These are phyloP conservation scores for Colletotrichum caudatum DNA, from an alignment of 2,329 filamentous ascomycete genomes.

Conservation along the genomic window DNA sequence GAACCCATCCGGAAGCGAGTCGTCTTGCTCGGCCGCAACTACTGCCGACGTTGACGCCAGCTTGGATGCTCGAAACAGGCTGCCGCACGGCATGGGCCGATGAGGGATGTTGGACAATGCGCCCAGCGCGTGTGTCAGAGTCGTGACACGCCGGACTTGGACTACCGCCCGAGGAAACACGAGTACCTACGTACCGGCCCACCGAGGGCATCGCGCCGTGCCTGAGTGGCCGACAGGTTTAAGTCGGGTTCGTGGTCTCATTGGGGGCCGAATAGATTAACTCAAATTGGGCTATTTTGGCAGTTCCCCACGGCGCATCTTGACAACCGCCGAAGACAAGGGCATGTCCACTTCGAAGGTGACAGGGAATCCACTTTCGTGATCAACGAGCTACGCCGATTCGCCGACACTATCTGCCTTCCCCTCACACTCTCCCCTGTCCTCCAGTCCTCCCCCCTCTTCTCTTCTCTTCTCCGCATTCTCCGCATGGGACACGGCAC, in stretches of 20 bases:
- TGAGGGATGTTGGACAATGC: slow-evolving; percentile 3
- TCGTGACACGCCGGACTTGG: not conserved
- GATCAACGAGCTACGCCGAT: slow-evolving; percentile 14
- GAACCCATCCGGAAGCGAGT: not conserved
- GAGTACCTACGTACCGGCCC: not conserved
- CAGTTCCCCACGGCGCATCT: slow-evolving; percentile 9
- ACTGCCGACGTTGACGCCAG: not conserved
- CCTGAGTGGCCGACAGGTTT: not conserved
- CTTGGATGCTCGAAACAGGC: not conserved
- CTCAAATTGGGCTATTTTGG: slow-evolving; percentile 25
- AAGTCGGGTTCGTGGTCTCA: not conserved
- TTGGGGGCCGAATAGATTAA: slow-evolving; percentile 15
- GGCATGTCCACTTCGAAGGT: not conserved
- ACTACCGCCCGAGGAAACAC: not conserved
- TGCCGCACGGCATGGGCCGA: slow-evolving; percentile 1
- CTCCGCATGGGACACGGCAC: slow-evolving; percentile 37
- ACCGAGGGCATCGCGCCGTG: slow-evolving; percentile 9
- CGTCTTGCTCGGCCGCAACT: not conserved
- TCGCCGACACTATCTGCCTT: slow-evolving; percentile 12
- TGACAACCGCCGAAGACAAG: not conserved
- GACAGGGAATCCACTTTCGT: not conserved
- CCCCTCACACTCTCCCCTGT: slow-evolving; percentile 28
- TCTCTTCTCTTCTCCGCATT: slow-evolving; percentile 31
- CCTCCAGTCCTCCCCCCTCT: slow-evolving; percentile 1
- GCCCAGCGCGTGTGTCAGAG: not conserved